Evolutionary conservation across 495 filamentous ascomycete species (phyloP).

Genomic region (Lasiosphaeris hirsuta): DNA sequence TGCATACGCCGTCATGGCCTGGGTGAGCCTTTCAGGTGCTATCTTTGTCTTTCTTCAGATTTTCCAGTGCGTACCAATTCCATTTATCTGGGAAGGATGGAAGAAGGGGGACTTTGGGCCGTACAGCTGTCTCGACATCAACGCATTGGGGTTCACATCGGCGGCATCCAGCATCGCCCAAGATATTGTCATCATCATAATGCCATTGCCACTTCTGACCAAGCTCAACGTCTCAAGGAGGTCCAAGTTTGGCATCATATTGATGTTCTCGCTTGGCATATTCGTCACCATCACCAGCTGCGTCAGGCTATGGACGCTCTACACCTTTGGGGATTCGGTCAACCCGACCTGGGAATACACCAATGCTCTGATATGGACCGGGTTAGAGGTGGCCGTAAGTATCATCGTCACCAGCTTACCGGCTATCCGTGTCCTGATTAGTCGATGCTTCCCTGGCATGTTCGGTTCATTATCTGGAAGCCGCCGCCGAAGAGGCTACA

Average conservation of each 20-base stretch:
- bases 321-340: slow-evolving; percentile 30
- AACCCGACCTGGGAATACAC: slow-evolving; percentile 44
- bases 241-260: slow-evolving; percentile 35
- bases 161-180: slow-evolving; percentile 37
- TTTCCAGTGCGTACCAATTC: slow-evolving; percentile 43
- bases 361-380: slow-evolving; percentile 35
- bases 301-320: slow-evolving; percentile 33
- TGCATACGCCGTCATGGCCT: slow-evolving; percentile 33
- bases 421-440: slow-evolving; percentile 35
- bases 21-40: slow-evolving; percentile 30
- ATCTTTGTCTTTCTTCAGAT: slow-evolving; percentile 34
- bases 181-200: slow-evolving; percentile 39
- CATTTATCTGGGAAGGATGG: slow-evolving; percentile 37
- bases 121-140: slow-evolving; percentile 35
- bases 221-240: slow-evolving; percentile 30
- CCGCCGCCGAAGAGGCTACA: slow-evolving; percentile 1
- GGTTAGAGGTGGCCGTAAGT: slow-evolving; percentile 37
- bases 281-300: slow-evolving; percentile 41
- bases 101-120: slow-evolving; percentile 31
- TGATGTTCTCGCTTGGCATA: slow-evolving; percentile 46
- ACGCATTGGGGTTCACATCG: slow-evolving; percentile 29
- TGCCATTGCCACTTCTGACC: slow-evolving; percentile 38
- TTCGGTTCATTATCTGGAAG: slow-evolving; percentile 20
- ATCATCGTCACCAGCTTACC: slow-evolving; percentile 39
- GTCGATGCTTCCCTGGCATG: slow-evolving; percentile 19